Evolutionary conservation across 1,284 basidiomycete genomes (phyloP), one percentile per base, ranked within the genome.

Genomic region (Rhodotorula mucilaginosa): DNA sequence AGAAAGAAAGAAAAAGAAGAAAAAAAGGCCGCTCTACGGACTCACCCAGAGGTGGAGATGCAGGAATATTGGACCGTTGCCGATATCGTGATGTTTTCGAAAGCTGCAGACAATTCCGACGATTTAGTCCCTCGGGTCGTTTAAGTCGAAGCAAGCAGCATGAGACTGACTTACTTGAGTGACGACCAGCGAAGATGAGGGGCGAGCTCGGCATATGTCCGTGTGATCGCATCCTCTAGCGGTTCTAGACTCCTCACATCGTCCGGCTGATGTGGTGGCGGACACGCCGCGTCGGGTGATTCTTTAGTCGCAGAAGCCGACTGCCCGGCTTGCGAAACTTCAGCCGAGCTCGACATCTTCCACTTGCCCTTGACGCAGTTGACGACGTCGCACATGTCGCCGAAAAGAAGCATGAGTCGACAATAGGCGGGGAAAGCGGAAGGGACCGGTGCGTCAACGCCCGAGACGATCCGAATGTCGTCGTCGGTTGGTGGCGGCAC

Each of bases 11-110:
- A 26, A 26, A 26, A 26, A 26, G 26, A 26, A 26, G 26, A 26
- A 26, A 26, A 1, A 15, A 26, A 15, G 13, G 58, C 15, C 5
- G 13, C 39, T 16, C 3, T 13, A n/a, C 8, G 8, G 12, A 10
- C 62, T 26, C 26, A 64, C 62, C 62, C 64, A 65, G 29, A 65
- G 56, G 21, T 65, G 64, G 3, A 65, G 29, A 19, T 58, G 56
- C 18, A 65, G n/a, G 64, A 58, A 65, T 21, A 52, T 58, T 19
- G 64, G 64, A 15, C 64, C 64, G 21, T 19, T 15, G 1, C 64
- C 64, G 1, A 31, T n/a, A 7, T 49, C 48, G 34, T 49, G 34
- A 1, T 63, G 61, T 18, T n/a, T 31, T 13, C 49, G 61, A n/a
- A 63, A 63, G 49, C 61, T 63, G 51, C 23, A 31, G 34, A 15